phyloP scores from a whole-genome alignment of 257 asterid species.

The Solanum microdontum region DNA sequence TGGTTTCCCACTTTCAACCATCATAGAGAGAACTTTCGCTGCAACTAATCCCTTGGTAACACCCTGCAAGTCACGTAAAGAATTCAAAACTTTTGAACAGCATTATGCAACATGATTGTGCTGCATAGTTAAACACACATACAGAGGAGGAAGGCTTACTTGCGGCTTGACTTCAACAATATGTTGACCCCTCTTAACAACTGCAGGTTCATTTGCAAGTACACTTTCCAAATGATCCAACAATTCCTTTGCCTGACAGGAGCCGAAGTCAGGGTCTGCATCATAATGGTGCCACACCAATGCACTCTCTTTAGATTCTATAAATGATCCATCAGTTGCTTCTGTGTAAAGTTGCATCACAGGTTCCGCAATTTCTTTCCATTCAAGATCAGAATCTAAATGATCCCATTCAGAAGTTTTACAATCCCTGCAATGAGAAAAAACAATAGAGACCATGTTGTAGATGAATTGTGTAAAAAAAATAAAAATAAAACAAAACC shows the following conservation, averaged over 20 bases:
- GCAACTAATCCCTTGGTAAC: slow-evolving; percentile 82
- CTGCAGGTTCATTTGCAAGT: slow-evolving; percentile 86
- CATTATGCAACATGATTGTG: not conserved
- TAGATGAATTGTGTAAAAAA: not conserved
- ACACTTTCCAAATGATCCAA: slow-evolving; percentile 76
- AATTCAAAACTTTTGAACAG: not conserved
- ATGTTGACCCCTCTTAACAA: slow-evolving; percentile 81
- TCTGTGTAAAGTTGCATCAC: slow-evolving; percentile 71
- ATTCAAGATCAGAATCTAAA: slow-evolving; percentile 58
- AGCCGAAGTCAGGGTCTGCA: slow-evolving; percentile 79
- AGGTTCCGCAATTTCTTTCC: slow-evolving; percentile 78
- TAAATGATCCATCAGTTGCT: slow-evolving; percentile 76
- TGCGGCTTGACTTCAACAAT: slow-evolving; percentile 94
- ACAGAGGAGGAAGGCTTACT: slow-evolving; percentile 21
- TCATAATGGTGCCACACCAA: slow-evolving; percentile 83
- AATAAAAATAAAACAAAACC: not conserved
- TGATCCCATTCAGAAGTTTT: slow-evolving; percentile 56
- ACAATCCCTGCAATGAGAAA: slow-evolving; percentile 36
- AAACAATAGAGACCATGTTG: not conserved
- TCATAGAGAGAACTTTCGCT: slow-evolving; percentile 43
- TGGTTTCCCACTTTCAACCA: slow-evolving; percentile 35
- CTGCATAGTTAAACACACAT: not conserved
- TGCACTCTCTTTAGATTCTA: slow-evolving; percentile 81
- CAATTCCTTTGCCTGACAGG: slow-evolving; percentile 85
- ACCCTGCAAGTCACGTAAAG: slow-evolving; percentile 33